phyloP scores from a whole-genome alignment of 306 rosid genomes.

The Trifolium dubium region DNA sequence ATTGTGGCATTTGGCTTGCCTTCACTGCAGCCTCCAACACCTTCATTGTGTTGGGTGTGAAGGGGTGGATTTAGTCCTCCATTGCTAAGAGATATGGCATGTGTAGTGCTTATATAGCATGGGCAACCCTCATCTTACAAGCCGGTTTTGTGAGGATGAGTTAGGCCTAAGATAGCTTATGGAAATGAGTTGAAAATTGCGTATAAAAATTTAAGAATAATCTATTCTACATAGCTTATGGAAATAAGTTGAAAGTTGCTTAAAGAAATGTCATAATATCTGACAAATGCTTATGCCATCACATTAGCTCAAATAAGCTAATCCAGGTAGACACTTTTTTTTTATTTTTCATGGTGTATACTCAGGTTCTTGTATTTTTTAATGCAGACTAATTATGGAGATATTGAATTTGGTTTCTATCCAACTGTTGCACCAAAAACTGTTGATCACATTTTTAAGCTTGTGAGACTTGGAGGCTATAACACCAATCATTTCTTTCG shows the following conservation, averaged over 20 bases:
- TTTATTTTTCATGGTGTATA: neutral
- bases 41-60: too few species aligned
- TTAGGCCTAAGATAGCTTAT: too few species aligned
- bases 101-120: too few species aligned
- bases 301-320: neutral
- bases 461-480: constrained; percentile 88
- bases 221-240: neutral
- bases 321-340: neutral
- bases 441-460: constrained; percentile 91
- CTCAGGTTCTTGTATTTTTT: constrained; percentile 32
- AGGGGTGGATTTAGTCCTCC: too few species aligned
- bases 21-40: too few species aligned
- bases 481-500: constrained; percentile 91
- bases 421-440: constrained; percentile 90
- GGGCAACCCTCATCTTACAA: too few species aligned
- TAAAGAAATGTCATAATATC: neutral
- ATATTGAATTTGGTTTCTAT: constrained; percentile 93
- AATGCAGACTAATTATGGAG: constrained; percentile 86
- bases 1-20: too few species aligned
- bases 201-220: too few species aligned
- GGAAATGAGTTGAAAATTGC: too few species aligned
- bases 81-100: too few species aligned
- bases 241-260: neutral
- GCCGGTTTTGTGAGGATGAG: too few species aligned
- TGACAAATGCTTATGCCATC: neutral